Conservation (phyloP, 164 flowering plant species). For the Malania oleifera region DNA sequence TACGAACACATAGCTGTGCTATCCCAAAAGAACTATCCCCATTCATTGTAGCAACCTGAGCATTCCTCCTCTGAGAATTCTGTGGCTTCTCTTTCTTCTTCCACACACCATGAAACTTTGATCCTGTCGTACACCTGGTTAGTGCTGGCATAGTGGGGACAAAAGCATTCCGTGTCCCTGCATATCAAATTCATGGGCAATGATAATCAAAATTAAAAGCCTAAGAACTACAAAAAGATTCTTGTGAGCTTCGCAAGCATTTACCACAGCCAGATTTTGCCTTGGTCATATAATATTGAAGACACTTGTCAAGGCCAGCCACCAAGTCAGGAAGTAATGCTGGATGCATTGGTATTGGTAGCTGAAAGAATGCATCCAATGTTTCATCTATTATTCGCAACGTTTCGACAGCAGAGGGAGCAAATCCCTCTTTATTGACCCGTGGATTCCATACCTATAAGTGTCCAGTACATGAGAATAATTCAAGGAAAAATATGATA, state of each 20-base stretch:
- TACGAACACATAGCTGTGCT: not conserved
- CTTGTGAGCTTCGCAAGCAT: conserved; percentile 1
- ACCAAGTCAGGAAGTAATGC: conserved; percentile 85
- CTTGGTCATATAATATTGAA: conserved; percentile 72
- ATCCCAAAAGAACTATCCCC: conserved; percentile 2
- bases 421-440: conserved; percentile 63
- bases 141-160: conserved; percentile 87
- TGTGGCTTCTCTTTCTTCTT: conserved; percentile 80
- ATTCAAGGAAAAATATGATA: not conserved
- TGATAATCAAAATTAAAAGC: not conserved
- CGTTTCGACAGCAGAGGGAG: conserved; percentile 85
- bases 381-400: conserved; percentile 74
- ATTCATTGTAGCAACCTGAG: conserved; percentile 4
- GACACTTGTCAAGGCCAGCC: conserved; percentile 75
- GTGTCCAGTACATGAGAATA: not conserved
- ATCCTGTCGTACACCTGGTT: conserved; percentile 75
- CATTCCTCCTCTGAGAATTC: conserved; percentile 42
- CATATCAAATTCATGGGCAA: conserved; percentile 13
- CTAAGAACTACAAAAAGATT: not conserved
- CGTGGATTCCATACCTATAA: conserved; percentile 82
- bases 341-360: conserved; percentile 91
- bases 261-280: conserved; percentile 98
- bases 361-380: conserved; percentile 79
- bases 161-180: conserved; percentile 75
- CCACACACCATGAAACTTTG: conserved; percentile 64